These are phyloP conservation scores for Fusarium graminum DNA, from an alignment of 2,329 filamentous ascomycete genomes.

Conservation along the genomic window DNA sequence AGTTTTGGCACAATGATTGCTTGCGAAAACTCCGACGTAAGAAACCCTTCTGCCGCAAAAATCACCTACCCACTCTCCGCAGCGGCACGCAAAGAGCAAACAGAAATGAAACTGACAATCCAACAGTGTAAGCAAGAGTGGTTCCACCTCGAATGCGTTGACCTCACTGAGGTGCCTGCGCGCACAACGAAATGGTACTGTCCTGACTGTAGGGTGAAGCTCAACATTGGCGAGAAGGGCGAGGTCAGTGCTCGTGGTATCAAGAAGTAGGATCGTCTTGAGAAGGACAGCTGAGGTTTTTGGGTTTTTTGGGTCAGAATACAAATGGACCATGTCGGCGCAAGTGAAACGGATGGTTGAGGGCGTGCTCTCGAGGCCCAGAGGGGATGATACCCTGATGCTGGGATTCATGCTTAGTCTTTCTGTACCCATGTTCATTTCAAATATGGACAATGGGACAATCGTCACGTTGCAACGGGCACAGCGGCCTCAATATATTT, in stretches of 20 bases:
- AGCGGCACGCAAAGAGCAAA: conserved; percentile 15
- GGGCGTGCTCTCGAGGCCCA: background rate
- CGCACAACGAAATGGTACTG: conserved; percentile 88
- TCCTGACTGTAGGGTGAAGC: conserved; percentile 75
- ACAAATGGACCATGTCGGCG: background rate
- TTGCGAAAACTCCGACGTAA: conserved; percentile 82
- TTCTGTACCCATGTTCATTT: background rate
- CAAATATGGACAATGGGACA: background rate
- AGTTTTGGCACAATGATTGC: conserved; percentile 87
- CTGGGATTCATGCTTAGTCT: background rate
- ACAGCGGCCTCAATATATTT: no score
- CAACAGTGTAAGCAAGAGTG: conserved; percentile 82
- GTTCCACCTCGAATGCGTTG: conserved; percentile 87
- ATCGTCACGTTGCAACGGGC: no score
- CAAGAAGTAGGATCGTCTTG: conserved; percentile 54
- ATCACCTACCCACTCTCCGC: conserved; percentile 11
- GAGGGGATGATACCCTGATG: conserved; percentile 26
- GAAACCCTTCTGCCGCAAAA: conserved; percentile 49
- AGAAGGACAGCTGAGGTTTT: conserved; percentile 14
- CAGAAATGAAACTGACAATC: conserved; percentile 38
- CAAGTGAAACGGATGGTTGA: background rate
- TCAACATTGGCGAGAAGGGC: conserved; percentile 73
- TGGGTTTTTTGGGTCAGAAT: conserved; percentile 13
- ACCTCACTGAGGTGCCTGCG: conserved; percentile 74
- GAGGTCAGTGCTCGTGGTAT: conserved; percentile 72